Conservation (phyloP, 2,329 filamentous ascomycete genomes). For the Apiospora marii region DNA sequence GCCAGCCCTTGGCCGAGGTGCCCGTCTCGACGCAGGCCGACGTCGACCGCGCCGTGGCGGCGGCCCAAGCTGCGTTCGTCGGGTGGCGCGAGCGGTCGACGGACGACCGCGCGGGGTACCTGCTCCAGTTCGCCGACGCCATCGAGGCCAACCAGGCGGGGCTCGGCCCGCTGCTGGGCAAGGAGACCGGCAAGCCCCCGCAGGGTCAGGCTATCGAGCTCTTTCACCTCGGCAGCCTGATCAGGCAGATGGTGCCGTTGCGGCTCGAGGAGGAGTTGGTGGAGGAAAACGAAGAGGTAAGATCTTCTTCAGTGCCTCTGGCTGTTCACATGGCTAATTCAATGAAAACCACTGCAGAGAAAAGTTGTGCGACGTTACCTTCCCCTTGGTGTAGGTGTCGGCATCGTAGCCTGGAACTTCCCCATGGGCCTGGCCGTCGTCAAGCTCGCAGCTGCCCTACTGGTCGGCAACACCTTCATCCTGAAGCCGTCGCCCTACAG, state of each 20-base stretch:
- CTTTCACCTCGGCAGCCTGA: conserved; percentile 27
- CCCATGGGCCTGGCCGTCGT: conserved; percentile 42
- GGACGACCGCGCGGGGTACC: conserved; percentile 35
- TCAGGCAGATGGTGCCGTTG: conserved; percentile 45
- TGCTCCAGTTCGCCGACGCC: conserved; percentile 34
- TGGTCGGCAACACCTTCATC: conserved; percentile 56
- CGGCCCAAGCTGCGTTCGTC: conserved; percentile 37
- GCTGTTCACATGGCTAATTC: neutral
- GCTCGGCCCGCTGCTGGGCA: neutral
- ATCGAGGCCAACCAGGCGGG: conserved; percentile 21
- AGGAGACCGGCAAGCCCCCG: neutral
- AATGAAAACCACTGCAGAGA: conserved; percentile 42
- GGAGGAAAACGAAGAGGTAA: neutral
- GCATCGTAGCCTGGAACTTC: conserved; percentile 62
- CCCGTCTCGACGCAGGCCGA: conserved; percentile 36
- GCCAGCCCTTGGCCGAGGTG: conserved; percentile 35
- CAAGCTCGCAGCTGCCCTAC: conserved; percentile 45
- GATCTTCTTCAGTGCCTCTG: neutral
- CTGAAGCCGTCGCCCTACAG: conserved; percentile 29
- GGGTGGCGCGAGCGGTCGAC: conserved; percentile 41
- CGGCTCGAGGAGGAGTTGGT: conserved; percentile 26
- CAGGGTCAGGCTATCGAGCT: neutral
- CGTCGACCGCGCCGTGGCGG: conserved; percentile 36
- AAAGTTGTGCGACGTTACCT: conserved; percentile 36
- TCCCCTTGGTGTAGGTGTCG: conserved; percentile 51